Base-by-base conservation (phyloP, 192 early-diverging fungal genomes). In the Entomortierella parvispora region DNA sequence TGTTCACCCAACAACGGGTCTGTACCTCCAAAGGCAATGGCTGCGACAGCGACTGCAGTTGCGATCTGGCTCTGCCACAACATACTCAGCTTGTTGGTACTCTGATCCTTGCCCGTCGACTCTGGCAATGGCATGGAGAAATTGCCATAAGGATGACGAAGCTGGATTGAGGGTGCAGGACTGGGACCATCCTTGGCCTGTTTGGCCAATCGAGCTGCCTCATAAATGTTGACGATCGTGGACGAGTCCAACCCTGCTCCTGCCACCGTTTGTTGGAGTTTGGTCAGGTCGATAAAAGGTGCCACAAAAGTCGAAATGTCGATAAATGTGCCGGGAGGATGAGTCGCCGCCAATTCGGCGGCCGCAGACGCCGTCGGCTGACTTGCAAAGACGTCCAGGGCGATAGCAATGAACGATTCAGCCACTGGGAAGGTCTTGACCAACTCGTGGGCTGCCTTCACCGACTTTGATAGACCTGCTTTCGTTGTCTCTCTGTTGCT, bases 41-140 rank as follows among this genome's bases (percentile, higher is more conserved):
- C 58, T 4, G 58, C 58, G 40, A 59, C 37, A 0, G 58, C 58
- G 14, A 59, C 58, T 2, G 58, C 58, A 18, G 58, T 45, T 28
- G 58, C 32, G 58, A 59, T 59, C 5, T 59, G 58, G 40, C 25
- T 59, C 58, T 59, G 58, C 58, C 58, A 59, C 58, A 59, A 25
- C 14, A 25, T 37, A 17, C 58, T 59, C 2, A 59, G 40, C 4
- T 18, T 6, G 25, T 44, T 59, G n/a, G 37, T 59, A 4, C 32
- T 37, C 58, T 59, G 58, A 33, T 29, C 37, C 23, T 18, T 46
- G 7, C 37, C 37, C 4, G 43, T 5, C 34, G 37, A 22, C 29
- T 59, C 58, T 2, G 58, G 58, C 26, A 59, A 29, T 18, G 58
- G 58, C 58, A 59, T 59, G 11, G 58, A 59, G n/a, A 59, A 59